These are phyloP conservation scores for Plasmodium fragile DNA, from an alignment of 169 alveolate species.

Conservation along the genomic window DNA sequence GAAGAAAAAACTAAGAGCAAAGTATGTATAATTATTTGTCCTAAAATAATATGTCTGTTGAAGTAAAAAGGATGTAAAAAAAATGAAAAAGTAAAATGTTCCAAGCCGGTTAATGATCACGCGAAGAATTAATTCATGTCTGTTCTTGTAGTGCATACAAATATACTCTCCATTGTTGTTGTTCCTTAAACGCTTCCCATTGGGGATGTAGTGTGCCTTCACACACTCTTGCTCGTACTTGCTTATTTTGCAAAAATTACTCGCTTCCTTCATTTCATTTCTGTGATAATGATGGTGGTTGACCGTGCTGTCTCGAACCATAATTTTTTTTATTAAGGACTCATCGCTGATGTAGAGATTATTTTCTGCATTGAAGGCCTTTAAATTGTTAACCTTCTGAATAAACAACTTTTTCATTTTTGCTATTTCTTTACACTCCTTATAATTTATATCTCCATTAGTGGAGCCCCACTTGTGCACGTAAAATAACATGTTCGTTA, in stretches of 20 bases:
- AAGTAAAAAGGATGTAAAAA: constrained; percentile 5
- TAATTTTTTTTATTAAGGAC: constrained; percentile 20
- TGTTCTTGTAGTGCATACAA: constrained; percentile 6
- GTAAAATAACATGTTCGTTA: neutral
- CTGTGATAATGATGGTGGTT: neutral
- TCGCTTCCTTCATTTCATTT: constrained; percentile 4
- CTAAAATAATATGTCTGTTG: constrained; percentile 8
- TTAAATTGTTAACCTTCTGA: constrained; percentile 26
- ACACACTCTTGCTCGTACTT: constrained; percentile 11
- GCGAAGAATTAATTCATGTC: neutral
- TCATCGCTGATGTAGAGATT: constrained; percentile 47
- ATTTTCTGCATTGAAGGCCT: constrained; percentile 22
- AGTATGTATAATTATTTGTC: constrained; percentile 10
- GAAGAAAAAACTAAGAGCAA: constrained; percentile 7
- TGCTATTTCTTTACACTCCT: constrained; percentile 15
- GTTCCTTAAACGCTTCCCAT: neutral
- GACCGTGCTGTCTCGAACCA: neutral
- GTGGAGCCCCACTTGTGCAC: constrained; percentile 6
- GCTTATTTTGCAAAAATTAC: constrained; percentile 6
- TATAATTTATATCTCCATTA: neutral
- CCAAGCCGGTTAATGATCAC: neutral
- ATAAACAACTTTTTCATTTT: constrained; percentile 10
- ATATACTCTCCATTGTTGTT: neutral
- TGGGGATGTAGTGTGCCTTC: neutral
- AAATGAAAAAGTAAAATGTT: constrained; percentile 4